Percentiles rank a stretch among this genome's conserved stretches.
Conservation (phyloP, 139 green algal genomes). For the Eudorina sp. region DNA sequence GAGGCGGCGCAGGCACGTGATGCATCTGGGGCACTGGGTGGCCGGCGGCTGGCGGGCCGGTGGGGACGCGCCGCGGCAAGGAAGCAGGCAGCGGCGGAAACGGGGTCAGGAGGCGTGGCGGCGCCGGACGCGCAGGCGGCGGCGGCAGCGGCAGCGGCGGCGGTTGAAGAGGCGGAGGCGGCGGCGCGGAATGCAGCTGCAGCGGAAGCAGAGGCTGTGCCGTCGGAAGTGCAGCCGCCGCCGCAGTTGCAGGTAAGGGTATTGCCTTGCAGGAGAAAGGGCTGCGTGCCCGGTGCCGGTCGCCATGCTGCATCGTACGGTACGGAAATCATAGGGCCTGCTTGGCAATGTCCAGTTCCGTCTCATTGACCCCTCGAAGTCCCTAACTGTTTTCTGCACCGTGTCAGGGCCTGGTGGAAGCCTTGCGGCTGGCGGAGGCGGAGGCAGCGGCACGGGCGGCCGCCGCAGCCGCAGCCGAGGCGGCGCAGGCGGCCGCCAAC, state of each 20-base stretch:
- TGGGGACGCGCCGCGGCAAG: background rate
- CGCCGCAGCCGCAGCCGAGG: background rate
- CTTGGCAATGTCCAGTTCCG: no score
- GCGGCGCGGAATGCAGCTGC: background rate
- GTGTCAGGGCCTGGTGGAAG: slow-evolving; percentile 1
- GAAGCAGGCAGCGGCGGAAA: no score
- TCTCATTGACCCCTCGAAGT: no score
- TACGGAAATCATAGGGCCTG: no score
- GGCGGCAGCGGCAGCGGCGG: background rate
- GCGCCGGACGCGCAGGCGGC: background rate
- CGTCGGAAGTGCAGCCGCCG: background rate
- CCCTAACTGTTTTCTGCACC: no score
- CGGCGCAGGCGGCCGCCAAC: background rate
- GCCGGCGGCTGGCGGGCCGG: background rate
- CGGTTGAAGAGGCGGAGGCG: background rate
- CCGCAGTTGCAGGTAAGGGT: slow-evolving; percentile 18
- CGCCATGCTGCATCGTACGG: no score
- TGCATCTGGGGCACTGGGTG: background rate
- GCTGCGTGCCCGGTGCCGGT: no score
- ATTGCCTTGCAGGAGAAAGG: no score
- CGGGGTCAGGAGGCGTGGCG: background rate
- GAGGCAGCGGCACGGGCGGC: background rate
- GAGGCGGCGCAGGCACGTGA: slow-evolving; percentile 29
- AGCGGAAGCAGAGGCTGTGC: background rate
- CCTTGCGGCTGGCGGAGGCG: background rate